These are phyloP conservation scores for Paecilomyces fulvus DNA, from an alignment of 2,329 filamentous ascomycete species.

Conservation along the genomic window DNA sequence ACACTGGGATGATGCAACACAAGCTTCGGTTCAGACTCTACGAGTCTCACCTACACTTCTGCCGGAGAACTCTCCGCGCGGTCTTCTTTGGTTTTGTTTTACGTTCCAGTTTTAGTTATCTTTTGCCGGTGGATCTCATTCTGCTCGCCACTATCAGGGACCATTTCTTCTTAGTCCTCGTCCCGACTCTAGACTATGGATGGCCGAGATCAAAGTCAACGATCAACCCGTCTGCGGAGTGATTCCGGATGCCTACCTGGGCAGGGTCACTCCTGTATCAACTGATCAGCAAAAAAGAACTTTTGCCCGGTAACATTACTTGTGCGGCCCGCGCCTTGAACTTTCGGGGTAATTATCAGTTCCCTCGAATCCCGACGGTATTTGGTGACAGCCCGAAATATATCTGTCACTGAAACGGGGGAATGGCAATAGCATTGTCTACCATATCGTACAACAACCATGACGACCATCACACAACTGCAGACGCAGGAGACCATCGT, in stretches of 20 bases:
- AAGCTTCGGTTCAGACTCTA: not conserved
- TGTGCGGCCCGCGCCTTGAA: not conserved
- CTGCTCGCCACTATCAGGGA: not conserved
- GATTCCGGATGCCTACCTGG: not conserved
- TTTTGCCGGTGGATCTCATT: not conserved
- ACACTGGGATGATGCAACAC: not conserved
- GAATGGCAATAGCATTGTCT: not conserved
- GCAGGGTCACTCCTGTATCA: not conserved
- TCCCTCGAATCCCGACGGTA: not conserved
- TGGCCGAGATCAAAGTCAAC: not conserved
- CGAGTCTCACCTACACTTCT: not conserved
- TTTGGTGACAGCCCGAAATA: not conserved
- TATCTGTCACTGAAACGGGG: not conserved
- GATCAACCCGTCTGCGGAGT: not conserved
- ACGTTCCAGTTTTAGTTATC: not conserved
- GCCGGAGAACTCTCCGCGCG: not conserved
- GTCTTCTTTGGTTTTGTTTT: not conserved
- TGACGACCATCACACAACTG: constrained; percentile 19
- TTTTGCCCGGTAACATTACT: not conserved
- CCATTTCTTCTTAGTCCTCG: not conserved
- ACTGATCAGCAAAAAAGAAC: not conserved
- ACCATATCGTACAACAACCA: constrained; percentile 4
- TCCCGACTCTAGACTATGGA: not conserved
- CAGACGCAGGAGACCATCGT: constrained; percentile 10
- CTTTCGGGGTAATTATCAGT: not conserved